Conservation (phyloP, 176 grass and related monocot genomes). For the barley (Hordeum vulgare) region DNA sequence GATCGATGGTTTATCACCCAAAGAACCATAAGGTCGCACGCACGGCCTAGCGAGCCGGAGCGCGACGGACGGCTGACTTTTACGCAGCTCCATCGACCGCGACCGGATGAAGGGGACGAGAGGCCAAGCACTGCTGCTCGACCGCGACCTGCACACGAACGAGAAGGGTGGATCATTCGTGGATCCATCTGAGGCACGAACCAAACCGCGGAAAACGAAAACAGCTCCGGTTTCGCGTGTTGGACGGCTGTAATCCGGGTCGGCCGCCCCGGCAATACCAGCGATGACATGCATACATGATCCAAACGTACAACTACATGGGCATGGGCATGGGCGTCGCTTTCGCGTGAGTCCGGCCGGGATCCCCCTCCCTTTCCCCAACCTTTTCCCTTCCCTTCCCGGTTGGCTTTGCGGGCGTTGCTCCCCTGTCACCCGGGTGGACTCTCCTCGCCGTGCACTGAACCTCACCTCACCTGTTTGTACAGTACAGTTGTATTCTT, state of each 20-base stretch:
- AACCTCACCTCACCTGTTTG: not conserved
- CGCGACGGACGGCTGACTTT: slow-evolving; percentile 21
- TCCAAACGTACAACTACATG: not conserved
- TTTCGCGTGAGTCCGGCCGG: slow-evolving; percentile 7
- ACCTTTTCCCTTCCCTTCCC: not conserved
- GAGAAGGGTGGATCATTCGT: not conserved
- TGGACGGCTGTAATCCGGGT: not conserved
- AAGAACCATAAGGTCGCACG: too few relatives aligned
- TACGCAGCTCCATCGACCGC: too few relatives aligned
- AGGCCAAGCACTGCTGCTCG: not conserved
- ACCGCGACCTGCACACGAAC: not conserved
- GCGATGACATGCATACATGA: not conserved
- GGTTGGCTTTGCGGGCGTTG: slow-evolving; percentile 14
- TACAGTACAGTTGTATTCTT: slow-evolving; percentile 5
- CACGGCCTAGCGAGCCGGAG: not conserved
- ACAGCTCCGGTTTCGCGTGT: slow-evolving; percentile 4
- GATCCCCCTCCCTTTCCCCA: not conserved
- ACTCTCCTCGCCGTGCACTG: slow-evolving; percentile 25
- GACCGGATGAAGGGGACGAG: not conserved
- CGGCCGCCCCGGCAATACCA: slow-evolving; percentile 21
- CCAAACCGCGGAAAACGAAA: not conserved
- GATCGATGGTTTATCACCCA: too few relatives aligned
- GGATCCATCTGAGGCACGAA: too few relatives aligned
- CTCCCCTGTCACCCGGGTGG: slow-evolving; percentile 33
- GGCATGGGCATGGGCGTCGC: not conserved